Conservation (phyloP, 208 protist genomes). For the Phytomonas francai region DNA sequence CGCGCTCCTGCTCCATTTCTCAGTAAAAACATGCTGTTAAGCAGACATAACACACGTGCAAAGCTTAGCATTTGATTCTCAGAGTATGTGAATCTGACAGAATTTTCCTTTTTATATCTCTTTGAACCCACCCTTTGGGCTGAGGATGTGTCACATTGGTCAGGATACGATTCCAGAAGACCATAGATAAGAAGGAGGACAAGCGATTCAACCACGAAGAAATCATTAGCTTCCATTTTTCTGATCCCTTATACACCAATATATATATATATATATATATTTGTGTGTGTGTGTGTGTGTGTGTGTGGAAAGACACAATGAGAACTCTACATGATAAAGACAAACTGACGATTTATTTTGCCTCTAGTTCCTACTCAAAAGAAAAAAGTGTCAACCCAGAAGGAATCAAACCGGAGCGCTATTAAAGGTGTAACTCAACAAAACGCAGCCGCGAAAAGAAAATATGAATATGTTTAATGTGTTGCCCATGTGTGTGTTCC, state of each 20-base stretch:
- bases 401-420: background rate
- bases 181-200: conserved; percentile 5
- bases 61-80: background rate
- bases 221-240: background rate
- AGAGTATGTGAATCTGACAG: background rate
- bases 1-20: background rate
- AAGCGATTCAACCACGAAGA: conserved; percentile 9
- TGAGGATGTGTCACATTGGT: background rate
- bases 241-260: background rate
- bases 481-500: background rate
- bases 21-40: background rate
- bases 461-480: background rate
- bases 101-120: background rate
- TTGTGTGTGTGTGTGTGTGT: background rate
- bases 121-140: background rate
- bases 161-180: background rate
- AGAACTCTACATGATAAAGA: background rate
- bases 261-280: conserved; percentile 15
- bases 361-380: background rate
- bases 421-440: background rate
- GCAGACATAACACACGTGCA: background rate
- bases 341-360: background rate
- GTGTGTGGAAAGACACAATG: conserved; percentile 1
- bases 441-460: background rate
- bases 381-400: background rate